Evolutionary conservation across 345 rosid species (phyloP).

Genomic region (Gossypium mustelinum): DNA sequence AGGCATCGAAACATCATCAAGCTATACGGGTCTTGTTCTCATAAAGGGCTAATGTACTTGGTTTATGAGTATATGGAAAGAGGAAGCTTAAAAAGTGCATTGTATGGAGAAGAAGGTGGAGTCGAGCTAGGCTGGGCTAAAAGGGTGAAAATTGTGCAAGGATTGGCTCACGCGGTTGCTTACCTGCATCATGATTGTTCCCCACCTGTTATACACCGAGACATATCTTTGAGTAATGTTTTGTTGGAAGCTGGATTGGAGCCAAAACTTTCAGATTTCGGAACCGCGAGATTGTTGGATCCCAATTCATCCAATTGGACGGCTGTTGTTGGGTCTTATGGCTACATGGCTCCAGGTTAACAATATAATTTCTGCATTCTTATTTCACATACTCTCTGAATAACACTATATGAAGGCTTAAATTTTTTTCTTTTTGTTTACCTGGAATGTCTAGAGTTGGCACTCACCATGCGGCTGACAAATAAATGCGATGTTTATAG

Average conservation of each 20-base stretch:
- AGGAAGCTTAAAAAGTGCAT: slow-evolving; percentile 46
- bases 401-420: not conserved
- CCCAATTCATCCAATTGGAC: slow-evolving; percentile 54
- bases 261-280: slow-evolving; percentile 62
- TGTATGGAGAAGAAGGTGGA: slow-evolving; percentile 35
- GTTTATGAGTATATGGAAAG: slow-evolving; percentile 49
- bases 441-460: slow-evolving; percentile 36
- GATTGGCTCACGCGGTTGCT: slow-evolving; percentile 65
- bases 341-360: slow-evolving; percentile 75
- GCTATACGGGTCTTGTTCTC: slow-evolving; percentile 52
- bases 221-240: slow-evolving; percentile 47
- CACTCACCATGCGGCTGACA: slow-evolving; percentile 34
- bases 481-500: slow-evolving; percentile 58
- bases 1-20: slow-evolving; percentile 62
- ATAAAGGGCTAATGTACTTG: slow-evolving; percentile 38
- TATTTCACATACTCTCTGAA: not conserved
- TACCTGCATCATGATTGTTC: slow-evolving; percentile 66
- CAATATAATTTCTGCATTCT: not conserved
- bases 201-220: slow-evolving; percentile 54
- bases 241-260: slow-evolving; percentile 50
- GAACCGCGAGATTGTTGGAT: slow-evolving; percentile 50
- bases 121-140: slow-evolving; percentile 39
- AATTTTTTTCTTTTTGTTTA: not conserved
- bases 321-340: slow-evolving; percentile 55
- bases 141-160: slow-evolving; percentile 46